phyloP scores from a whole-genome alignment of 176 grass and related monocot genomes.

The Hordeum marinum region DNA sequence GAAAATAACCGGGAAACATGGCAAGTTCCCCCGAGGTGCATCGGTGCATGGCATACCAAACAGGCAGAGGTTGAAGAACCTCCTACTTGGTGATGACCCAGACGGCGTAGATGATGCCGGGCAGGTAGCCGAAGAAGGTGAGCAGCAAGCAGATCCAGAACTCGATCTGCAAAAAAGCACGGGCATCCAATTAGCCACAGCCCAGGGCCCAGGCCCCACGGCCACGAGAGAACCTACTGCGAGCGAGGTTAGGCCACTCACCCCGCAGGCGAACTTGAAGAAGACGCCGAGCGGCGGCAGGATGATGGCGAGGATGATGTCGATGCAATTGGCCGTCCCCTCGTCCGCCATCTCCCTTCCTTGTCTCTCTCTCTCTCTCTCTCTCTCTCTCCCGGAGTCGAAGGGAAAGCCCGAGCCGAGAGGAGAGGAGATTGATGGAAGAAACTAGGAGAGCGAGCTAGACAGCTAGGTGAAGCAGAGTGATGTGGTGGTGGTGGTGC shows the following conservation, averaged over 20 bases:
- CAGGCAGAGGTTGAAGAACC: neutral
- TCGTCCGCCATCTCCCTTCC: constrained; percentile 43
- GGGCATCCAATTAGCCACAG: neutral
- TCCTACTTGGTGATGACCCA: constrained; percentile 74
- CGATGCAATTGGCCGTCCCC: constrained; percentile 67
- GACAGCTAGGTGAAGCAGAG: neutral
- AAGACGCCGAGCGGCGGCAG: constrained; percentile 94
- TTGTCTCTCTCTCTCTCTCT: no score
- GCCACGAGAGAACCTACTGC: no score
- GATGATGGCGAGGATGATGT: constrained; percentile 94
- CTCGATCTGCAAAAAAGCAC: constrained; percentile 49
- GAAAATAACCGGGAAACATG: no score
- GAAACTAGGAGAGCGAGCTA: neutral
- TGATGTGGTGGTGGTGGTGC: neutral
- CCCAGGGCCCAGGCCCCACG: no score
- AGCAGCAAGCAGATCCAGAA: constrained; percentile 89
- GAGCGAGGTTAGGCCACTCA: neutral
- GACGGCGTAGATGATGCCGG: constrained; percentile 88
- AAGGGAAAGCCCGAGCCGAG: neutral
- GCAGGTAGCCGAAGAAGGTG: constrained; percentile 73
- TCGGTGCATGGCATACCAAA: neutral
- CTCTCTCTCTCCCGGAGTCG: neutral
- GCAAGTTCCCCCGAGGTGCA: neutral
- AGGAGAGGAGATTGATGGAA: neutral
- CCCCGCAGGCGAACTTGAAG: constrained; percentile 83